phyloP scores from a whole-genome alignment of 2,329 filamentous ascomycete species.

The Sclerotinia sclerotiorum region DNA sequence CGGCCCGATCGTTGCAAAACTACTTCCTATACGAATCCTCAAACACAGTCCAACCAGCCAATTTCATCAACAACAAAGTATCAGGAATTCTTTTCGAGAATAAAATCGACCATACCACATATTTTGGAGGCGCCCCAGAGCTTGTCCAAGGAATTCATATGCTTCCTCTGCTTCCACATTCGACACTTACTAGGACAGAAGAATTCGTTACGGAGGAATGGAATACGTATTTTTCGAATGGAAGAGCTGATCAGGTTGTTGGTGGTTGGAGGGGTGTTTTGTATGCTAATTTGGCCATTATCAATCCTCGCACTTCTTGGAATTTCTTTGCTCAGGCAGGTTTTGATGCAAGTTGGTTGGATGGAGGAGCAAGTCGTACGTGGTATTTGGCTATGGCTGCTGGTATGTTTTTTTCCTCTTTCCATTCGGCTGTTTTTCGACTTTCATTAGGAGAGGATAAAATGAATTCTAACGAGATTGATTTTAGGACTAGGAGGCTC shows the following conservation, averaged over 20 bases:
- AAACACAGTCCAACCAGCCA: slow-evolving; percentile 69
- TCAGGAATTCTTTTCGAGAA: slow-evolving; percentile 82
- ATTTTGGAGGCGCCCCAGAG: slow-evolving; percentile 73
- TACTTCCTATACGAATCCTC: slow-evolving; percentile 78
- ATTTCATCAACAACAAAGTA: slow-evolving; percentile 80
- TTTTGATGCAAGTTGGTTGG: slow-evolving; percentile 69
- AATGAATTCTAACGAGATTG: background rate
- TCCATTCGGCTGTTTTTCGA: no score
- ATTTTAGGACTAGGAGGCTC: slow-evolving; percentile 18
- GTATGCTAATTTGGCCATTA: slow-evolving; percentile 76
- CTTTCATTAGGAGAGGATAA: no score
- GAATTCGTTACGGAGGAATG: slow-evolving; percentile 81
- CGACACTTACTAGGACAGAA: slow-evolving; percentile 63
- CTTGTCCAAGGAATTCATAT: slow-evolving; percentile 59
- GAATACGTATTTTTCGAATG: slow-evolving; percentile 71
- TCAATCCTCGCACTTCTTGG: slow-evolving; percentile 69
- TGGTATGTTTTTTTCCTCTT: slow-evolving; percentile 46
- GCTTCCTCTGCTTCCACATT: slow-evolving; percentile 44
- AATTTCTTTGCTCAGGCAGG: slow-evolving; percentile 67
- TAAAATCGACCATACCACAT: slow-evolving; percentile 90
- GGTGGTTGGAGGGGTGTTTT: slow-evolving; percentile 87
- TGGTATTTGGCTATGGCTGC: slow-evolving; percentile 84
- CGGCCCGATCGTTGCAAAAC: slow-evolving; percentile 68
- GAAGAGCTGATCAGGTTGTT: slow-evolving; percentile 61
- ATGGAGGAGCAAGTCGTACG: slow-evolving; percentile 79